Percentiles rank a stretch among this genome's conserved stretches.
These are phyloP conservation scores for Dothistroma septosporum DNA, from an alignment of 2,329 filamentous ascomycete genomes.

Conservation along the genomic window DNA sequence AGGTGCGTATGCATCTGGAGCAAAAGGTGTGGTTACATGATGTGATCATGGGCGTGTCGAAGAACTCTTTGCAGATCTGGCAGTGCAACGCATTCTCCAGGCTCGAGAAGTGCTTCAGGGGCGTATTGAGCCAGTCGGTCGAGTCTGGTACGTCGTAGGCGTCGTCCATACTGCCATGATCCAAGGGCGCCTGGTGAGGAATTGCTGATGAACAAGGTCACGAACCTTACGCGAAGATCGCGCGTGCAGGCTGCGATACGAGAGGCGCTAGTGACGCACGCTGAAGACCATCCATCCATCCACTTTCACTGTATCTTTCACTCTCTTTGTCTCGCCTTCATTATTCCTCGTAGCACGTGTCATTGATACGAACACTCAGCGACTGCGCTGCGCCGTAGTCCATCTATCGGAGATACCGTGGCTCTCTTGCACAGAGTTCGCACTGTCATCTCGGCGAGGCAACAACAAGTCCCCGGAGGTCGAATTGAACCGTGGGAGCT, in stretches of 20 bases:
- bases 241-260: not conserved
- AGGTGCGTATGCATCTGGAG: slow-evolving; percentile 87
- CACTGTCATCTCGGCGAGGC: not conserved
- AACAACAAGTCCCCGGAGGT: not conserved
- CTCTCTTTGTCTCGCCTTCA: not conserved
- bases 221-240: not conserved
- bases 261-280: not conserved
- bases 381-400: not conserved
- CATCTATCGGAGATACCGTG: not conserved
- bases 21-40: slow-evolving; percentile 95
- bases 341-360: not conserved
- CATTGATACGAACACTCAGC: not conserved
- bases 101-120: slow-evolving; percentile 60
- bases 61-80: slow-evolving; percentile 98
- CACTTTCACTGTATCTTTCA: not conserved
- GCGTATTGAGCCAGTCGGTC: slow-evolving; percentile 78
- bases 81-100: slow-evolving; percentile 87
- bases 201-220: not conserved
- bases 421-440: not conserved
- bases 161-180: slow-evolving; percentile 15
- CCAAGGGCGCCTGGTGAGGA: not conserved
- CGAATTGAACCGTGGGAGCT: not conserved
- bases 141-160: slow-evolving; percentile 60
- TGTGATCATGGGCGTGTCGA: slow-evolving; percentile 88
- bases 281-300: too few relatives aligned